Percentiles rank a stretch among this genome's conserved stretches.
These are phyloP conservation scores for Trametes polyzona DNA, from an alignment of 1,284 basidiomycete species.

Conservation along the genomic window DNA sequence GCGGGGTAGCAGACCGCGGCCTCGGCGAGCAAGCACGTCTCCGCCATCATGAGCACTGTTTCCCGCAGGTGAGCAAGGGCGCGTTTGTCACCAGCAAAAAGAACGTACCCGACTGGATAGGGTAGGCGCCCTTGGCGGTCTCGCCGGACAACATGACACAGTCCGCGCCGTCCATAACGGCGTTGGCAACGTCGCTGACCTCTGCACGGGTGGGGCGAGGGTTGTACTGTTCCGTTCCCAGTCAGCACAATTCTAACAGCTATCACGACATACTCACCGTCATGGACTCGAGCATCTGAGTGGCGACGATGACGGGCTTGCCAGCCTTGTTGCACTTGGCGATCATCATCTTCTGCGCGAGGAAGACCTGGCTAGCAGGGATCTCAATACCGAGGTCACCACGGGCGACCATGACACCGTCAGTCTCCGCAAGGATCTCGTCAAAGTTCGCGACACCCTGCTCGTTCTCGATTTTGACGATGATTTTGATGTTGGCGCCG, in stretches of 20 bases:
- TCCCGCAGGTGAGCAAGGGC: constrained; percentile 19
- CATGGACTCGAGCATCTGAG: constrained; percentile 99
- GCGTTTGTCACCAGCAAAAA: constrained; percentile 39
- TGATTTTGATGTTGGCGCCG: constrained; percentile 94
- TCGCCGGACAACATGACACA: constrained; percentile 99
- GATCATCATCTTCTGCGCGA: constrained; percentile 99
- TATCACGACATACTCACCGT: constrained; percentile 58
- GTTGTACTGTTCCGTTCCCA: constrained; percentile 69
- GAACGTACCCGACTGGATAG: constrained; percentile 77
- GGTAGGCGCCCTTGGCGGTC: constrained; percentile 95
- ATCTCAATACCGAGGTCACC: constrained; percentile 99
- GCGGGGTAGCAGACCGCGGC: constrained; percentile 92
- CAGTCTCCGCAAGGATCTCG: constrained; percentile 90
- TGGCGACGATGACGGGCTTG: constrained; percentile 98
- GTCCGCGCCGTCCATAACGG: constrained; percentile 95
- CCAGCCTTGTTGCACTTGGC: constrained; percentile 96
- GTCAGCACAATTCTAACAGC: not conserved
- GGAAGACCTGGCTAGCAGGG: constrained; percentile 95
- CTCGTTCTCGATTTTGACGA: constrained; percentile 98
- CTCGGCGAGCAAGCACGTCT: constrained; percentile 95
- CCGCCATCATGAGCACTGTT: constrained; percentile 96
- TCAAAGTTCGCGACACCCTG: constrained; percentile 98
- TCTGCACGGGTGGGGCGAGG: constrained; percentile 96
- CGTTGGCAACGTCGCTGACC: constrained; percentile 97
- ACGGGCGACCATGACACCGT: constrained; percentile 99